These are phyloP conservation scores for Diutina pseudorugosa DNA, from an alignment of 1,139 yeast genomes.

Conservation along the genomic window DNA sequence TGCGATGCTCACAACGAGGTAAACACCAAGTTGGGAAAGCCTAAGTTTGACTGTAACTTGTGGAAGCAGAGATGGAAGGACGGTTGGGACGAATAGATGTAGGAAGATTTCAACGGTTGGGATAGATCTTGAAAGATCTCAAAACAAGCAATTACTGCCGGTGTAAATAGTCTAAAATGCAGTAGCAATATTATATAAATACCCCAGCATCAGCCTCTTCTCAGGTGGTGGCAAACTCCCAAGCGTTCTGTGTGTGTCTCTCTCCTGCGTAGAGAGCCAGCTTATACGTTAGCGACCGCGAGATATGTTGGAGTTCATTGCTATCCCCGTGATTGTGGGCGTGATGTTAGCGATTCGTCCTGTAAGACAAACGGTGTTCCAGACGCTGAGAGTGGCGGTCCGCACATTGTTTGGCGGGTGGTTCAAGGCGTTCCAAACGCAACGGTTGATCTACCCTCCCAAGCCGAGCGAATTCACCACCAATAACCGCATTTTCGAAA, in stretches of 20 bases:
- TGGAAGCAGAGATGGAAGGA: slow-evolving; percentile 94
- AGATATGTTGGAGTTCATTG: not conserved
- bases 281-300: too few species aligned
- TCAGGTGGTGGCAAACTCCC: too few species aligned
- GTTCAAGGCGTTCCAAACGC: not conserved
- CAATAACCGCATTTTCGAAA: slow-evolving; percentile 1
- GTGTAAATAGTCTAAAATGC: not conserved
- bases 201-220: too few species aligned
- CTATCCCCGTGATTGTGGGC: not conserved
- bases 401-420: slow-evolving; percentile 1
- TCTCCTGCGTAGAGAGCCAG: not conserved
- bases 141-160: not conserved
- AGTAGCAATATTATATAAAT: not conserved
- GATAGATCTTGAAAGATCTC: too few species aligned
- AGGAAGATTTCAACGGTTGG: too few species aligned
- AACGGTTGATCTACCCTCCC: slow-evolving; percentile 3
- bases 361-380: not conserved
- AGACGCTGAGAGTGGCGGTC: too few species aligned
- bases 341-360: not conserved
- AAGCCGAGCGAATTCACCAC: not conserved
- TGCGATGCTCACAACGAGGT: slow-evolving; percentile 94
- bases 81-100: slow-evolving; percentile 43
- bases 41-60: slow-evolving; percentile 68
- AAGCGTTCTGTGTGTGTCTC: too few species aligned
- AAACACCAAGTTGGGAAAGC: slow-evolving; percentile 74